Evolutionary conservation across 163 green algal genomes (phyloP).

Genomic region (Volvox carteri): DNA sequence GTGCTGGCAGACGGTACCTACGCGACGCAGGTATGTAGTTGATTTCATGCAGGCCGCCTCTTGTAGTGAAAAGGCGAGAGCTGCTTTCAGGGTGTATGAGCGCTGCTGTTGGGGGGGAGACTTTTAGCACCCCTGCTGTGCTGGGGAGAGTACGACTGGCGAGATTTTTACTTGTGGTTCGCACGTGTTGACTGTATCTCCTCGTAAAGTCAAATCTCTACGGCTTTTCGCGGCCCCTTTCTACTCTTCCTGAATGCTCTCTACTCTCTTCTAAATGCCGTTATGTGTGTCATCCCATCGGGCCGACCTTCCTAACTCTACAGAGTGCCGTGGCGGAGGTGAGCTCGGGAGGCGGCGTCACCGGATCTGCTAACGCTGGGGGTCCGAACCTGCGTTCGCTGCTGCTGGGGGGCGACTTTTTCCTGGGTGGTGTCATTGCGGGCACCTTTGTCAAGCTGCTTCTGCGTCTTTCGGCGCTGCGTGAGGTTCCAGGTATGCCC

Average conservation of each 20-base stretch:
- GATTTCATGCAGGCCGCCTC: neutral
- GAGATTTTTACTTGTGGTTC: no score
- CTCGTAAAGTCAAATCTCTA: no score
- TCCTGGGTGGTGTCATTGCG: slow-evolving; percentile 90
- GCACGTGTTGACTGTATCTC: no score
- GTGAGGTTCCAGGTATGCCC: slow-evolving; percentile 30
- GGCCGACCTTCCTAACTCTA: neutral
- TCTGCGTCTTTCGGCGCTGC: slow-evolving; percentile 83
- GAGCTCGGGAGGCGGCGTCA: slow-evolving; percentile 29
- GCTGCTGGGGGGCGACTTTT: slow-evolving; percentile 95
- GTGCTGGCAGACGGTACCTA: slow-evolving; percentile 99
- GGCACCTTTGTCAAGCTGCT: slow-evolving; percentile 95
- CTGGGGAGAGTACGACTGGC: no score
- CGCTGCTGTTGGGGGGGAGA: no score
- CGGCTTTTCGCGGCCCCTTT: no score
- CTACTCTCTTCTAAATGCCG: no score
- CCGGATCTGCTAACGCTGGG: slow-evolving; percentile 22
- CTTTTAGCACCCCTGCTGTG: no score
- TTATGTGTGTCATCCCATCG: neutral
- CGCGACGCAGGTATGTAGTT: slow-evolving; percentile 85
- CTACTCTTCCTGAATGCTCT: no score
- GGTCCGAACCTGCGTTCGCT: slow-evolving; percentile 85
- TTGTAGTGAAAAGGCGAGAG: no score
- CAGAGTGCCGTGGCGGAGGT: slow-evolving; percentile 65
- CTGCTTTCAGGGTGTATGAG: no score